Conservation (phyloP, 1,139 yeast species). For the Blastobotrys ciferrii region DNA sequence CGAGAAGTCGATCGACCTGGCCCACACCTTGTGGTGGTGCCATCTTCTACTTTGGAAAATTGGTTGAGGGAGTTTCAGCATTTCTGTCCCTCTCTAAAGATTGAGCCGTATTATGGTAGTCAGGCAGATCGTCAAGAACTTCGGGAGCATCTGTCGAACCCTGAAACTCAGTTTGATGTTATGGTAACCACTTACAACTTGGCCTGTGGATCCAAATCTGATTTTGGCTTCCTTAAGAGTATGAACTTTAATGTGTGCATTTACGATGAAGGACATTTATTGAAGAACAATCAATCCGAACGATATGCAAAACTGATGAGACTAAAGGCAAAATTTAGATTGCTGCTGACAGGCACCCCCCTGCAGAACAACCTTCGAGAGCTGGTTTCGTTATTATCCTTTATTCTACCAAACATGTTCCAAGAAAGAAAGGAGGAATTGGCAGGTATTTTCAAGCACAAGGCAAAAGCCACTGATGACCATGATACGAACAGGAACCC, state of each 20-base stretch:
- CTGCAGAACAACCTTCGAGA: constrained; percentile 89
- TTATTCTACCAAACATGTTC: constrained; percentile 83
- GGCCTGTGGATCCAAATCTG: constrained; percentile 84
- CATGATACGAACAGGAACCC: constrained; percentile 58
- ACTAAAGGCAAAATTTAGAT: constrained; percentile 73
- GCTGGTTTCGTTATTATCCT: constrained; percentile 82
- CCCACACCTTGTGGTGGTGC: constrained; percentile 82
- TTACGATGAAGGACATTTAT: constrained; percentile 96
- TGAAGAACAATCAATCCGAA: constrained; percentile 85
- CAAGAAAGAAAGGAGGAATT: constrained; percentile 80
- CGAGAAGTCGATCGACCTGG: constrained; percentile 61
- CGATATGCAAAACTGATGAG: constrained; percentile 85
- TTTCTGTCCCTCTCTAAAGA: constrained; percentile 75
- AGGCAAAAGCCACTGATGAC: constrained; percentile 61
- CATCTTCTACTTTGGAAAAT: constrained; percentile 93
- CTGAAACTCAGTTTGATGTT: constrained; percentile 72
- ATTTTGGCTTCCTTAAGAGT: constrained; percentile 71
- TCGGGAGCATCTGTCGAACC: constrained; percentile 57
- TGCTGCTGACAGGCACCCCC: constrained; percentile 94
- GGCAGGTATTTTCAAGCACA: constrained; percentile 78
- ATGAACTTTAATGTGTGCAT: constrained; percentile 82
- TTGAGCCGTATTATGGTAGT: constrained; percentile 92
- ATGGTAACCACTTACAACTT: constrained; percentile 90
- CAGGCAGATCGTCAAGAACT: constrained; percentile 81
- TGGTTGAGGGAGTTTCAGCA: constrained; percentile 94